phyloP scores from a whole-genome alignment of 768 basidiomycete species.

The Tylopilus sp. region DNA sequence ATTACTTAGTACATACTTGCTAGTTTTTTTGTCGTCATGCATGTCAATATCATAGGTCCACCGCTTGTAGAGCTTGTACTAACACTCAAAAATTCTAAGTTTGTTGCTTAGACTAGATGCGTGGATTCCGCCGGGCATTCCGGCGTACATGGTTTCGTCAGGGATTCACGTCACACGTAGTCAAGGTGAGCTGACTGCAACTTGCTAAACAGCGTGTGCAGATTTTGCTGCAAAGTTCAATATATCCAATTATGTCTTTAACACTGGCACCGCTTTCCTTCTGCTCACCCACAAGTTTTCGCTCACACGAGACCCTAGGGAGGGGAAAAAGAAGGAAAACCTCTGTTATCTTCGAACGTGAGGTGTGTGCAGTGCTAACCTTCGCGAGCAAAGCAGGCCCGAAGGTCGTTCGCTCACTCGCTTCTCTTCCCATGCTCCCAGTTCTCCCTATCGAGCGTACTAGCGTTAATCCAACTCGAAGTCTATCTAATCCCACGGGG shows the following conservation, averaged over 20 bases:
- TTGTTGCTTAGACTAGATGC: background rate
- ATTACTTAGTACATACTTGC: background rate
- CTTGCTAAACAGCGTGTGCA: background rate
- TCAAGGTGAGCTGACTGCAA: background rate
- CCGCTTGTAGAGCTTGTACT: background rate
- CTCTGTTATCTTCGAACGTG: background rate
- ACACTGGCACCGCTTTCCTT: background rate
- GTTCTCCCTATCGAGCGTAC: background rate
- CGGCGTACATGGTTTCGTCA: background rate
- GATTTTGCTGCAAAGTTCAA: background rate
- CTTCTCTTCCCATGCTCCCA: conserved; percentile 5
- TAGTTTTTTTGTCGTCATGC: background rate
- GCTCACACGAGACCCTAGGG: background rate
- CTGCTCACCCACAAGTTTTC: background rate
- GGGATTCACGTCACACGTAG: background rate
- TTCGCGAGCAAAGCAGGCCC: background rate
- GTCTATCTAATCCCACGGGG: background rate
- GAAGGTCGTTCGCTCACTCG: background rate
- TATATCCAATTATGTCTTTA: conserved; percentile 1
- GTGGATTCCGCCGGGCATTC: background rate
- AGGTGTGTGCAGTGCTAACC: background rate
- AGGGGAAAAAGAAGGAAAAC: background rate
- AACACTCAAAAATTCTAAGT: background rate
- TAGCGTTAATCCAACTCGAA: background rate
- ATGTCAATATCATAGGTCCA: background rate